Evolutionary conservation across 305 asterid species (phyloP).

Genomic region (Fraxinus sp.): DNA sequence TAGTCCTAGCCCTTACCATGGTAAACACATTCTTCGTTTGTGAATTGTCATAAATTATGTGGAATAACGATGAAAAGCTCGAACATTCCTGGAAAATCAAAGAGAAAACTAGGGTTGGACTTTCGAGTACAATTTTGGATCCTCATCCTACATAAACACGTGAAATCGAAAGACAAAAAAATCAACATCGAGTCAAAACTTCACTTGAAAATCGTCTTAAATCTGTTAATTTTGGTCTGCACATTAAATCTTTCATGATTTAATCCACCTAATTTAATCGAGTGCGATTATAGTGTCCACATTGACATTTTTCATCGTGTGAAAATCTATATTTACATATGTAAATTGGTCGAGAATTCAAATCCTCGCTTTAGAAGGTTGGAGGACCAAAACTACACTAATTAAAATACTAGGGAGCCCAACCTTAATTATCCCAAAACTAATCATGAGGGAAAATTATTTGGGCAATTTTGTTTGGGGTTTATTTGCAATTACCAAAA

Average conservation of each 20-base stretch:
- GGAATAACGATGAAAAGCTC: background rate
- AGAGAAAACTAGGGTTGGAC: background rate
- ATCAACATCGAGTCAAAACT: background rate
- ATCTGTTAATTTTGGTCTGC: background rate
- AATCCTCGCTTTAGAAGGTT: background rate
- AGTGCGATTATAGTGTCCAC: background rate
- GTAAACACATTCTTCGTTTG: background rate
- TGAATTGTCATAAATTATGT: background rate
- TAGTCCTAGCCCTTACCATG: background rate
- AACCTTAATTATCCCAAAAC: background rate
- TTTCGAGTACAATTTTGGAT: background rate
- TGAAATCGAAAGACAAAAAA: background rate
- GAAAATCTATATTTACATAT: background rate
- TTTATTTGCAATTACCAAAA: background rate
- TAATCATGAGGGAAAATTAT: background rate
- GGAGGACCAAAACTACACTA: background rate
- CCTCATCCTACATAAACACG: background rate
- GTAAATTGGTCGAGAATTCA: background rate
- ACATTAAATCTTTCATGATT: background rate
- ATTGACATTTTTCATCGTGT: background rate
- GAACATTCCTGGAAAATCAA: background rate
- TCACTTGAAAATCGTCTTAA: background rate
- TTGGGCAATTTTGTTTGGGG: background rate
- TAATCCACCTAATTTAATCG: background rate
- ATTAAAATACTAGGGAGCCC: background rate